Evolutionary conservation across 2,329 filamentous ascomycete species (phyloP).

Genomic region (Alternaria viburni): DNA sequence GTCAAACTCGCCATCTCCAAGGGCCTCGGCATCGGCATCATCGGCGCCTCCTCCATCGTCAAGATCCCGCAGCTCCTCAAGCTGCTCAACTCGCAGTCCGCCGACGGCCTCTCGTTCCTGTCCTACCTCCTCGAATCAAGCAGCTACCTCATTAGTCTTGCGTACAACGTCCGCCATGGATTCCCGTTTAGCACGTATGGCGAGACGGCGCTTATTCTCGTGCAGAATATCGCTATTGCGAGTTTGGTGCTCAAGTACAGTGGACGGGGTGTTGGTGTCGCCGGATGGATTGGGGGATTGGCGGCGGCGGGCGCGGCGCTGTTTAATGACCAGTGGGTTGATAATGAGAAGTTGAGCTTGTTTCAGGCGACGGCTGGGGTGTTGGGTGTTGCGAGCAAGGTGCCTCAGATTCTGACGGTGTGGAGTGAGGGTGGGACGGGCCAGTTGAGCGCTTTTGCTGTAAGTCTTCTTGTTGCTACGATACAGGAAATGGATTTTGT

Average conservation of each 20-base stretch:
- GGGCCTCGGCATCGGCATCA: slow-evolving; percentile 90
- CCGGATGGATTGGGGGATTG: slow-evolving; percentile 78
- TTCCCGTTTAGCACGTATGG: slow-evolving; percentile 98
- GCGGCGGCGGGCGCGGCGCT: slow-evolving; percentile 73
- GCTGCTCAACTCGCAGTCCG: slow-evolving; percentile 79
- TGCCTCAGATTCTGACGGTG: slow-evolving; percentile 90
- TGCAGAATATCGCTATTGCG: slow-evolving; percentile 90
- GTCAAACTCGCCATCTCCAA: slow-evolving; percentile 91
- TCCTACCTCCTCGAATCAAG: slow-evolving; percentile 91
- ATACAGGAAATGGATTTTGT: not conserved
- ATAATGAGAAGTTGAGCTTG: slow-evolving; percentile 70
- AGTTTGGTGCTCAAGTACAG: slow-evolving; percentile 85
- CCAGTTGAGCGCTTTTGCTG: slow-evolving; percentile 94
- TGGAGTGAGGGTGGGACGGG: slow-evolving; percentile 87
- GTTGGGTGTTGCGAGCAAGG: slow-evolving; percentile 85
- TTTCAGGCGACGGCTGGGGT: slow-evolving; percentile 85
- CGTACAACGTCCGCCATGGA: slow-evolving; percentile 88
- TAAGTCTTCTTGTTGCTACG: slow-evolving; percentile 55
- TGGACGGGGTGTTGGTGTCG: slow-evolving; percentile 70
- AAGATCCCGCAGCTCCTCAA: slow-evolving; percentile 98
- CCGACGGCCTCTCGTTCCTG: slow-evolving; percentile 84
- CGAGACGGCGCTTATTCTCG: slow-evolving; percentile 89
- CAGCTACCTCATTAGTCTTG: slow-evolving; percentile 85
- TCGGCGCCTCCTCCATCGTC: slow-evolving; percentile 86
- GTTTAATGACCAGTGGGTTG: slow-evolving; percentile 69